These are phyloP conservation scores for Ambrosiella xylebori DNA, from an alignment of 2,329 filamentous ascomycete species.

Conservation along the genomic window DNA sequence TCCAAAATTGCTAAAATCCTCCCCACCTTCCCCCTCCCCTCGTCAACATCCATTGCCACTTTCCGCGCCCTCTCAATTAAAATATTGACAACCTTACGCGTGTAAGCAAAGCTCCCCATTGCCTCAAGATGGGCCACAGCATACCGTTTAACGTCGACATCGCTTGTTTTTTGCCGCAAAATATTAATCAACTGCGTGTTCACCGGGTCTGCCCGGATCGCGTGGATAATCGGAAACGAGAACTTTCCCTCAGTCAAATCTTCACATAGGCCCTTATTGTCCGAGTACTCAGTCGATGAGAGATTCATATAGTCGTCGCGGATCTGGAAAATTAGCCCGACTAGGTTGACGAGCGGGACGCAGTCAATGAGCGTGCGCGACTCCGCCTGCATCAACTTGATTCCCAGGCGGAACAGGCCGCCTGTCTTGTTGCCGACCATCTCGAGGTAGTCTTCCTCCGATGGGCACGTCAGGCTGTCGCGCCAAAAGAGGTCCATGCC, in stretches of 20 bases:
- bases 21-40: slow-evolving; percentile 35
- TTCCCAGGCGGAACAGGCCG: slow-evolving; percentile 65
- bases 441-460: slow-evolving; percentile 79
- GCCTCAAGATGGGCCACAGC: slow-evolving; percentile 81
- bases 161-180: slow-evolving; percentile 70
- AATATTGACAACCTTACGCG: slow-evolving; percentile 45
- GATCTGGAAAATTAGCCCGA: slow-evolving; percentile 80
- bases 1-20: slow-evolving; percentile 51
- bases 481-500: slow-evolving; percentile 88
- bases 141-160: slow-evolving; percentile 80
- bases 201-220: slow-evolving; percentile 57
- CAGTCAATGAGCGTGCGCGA: slow-evolving; percentile 43
- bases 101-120: slow-evolving; percentile 81
- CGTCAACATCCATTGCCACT: slow-evolving; percentile 48
- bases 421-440: slow-evolving; percentile 90
- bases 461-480: slow-evolving; percentile 67
- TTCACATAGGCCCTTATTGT: slow-evolving; percentile 88
- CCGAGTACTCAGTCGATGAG: slow-evolving; percentile 52
- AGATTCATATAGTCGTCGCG: slow-evolving; percentile 91
- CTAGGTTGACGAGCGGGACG: slow-evolving; percentile 66
- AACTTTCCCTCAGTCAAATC: slow-evolving; percentile 96
- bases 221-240: slow-evolving; percentile 87
- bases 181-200: slow-evolving; percentile 81
- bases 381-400: slow-evolving; percentile 79
- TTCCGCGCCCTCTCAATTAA: slow-evolving; percentile 46